Percentiles rank a stretch among this genome's conserved stretches.
Conservation (phyloP, 306 rosid genomes). For the Castanospermum australe region DNA sequence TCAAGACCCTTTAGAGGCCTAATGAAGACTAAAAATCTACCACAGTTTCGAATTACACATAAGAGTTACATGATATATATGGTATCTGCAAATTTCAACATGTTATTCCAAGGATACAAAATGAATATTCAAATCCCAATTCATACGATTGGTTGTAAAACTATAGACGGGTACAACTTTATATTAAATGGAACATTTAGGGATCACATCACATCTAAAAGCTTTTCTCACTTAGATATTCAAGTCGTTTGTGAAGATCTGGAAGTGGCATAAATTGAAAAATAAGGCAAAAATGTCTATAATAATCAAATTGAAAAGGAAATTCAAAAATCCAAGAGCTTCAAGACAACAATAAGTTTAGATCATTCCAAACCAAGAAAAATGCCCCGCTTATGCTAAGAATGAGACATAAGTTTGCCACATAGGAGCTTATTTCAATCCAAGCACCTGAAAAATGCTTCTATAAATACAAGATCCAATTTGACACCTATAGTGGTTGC, state of each 20-base stretch:
- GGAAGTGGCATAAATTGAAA: not conserved
- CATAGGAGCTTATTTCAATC: conserved; percentile 21
- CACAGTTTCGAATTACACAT: not conserved
- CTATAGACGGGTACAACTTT: not conserved
- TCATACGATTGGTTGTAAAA: not conserved
- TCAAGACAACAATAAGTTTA: not conserved
- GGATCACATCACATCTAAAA: not conserved
- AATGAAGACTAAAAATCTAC: not conserved
- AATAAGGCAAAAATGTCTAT: not conserved
- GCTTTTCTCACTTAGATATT: not conserved
- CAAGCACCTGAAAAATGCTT: conserved; percentile 39
- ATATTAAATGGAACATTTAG: not conserved
- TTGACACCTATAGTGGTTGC: conserved; percentile 29
- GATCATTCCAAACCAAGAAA: conserved; percentile 19
- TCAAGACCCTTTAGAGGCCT: not conserved
- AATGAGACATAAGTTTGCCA: conserved; percentile 29
- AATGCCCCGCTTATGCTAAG: not conserved
- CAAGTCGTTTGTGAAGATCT: not conserved
- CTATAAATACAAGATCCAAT: conserved; percentile 25
- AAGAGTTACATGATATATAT: not conserved
- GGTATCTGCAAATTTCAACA: not conserved
- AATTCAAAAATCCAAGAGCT: not conserved
- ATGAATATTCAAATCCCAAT: not conserved
- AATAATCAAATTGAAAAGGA: not conserved
- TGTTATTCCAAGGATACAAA: not conserved